Evolutionary conservation across 2,329 filamentous ascomycete species (phyloP), one percentile per base, ranked within the genome.

Genomic region (Colletotrichum australisinense): DNA sequence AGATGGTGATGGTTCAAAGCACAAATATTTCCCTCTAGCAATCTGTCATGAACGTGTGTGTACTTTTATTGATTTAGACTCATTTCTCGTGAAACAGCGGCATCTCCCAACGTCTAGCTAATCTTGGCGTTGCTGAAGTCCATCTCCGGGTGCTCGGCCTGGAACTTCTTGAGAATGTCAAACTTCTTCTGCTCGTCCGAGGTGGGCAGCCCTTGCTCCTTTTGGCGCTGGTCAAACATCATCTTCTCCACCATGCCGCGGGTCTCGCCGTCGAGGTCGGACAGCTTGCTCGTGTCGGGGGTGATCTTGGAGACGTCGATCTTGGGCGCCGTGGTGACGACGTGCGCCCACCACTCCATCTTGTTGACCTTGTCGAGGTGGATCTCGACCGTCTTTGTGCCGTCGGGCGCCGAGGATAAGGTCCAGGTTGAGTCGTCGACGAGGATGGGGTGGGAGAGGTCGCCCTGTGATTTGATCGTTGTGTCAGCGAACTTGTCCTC

Each of bases 211-310:
- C 97, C 97, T 83, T 90, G 87, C 87, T 98, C 95, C 91, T 99
- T 99, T 87, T 98, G 95, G 77, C 94, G 89, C 88, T 99, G 97
- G 86, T 99, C 97, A 80, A 90, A 99, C 97, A 99, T 99, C 97
- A 99, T 99, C 91, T 99, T 99, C 91, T 99, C 97, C 57, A 99
- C 97, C 96, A 99, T 98, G 72, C 92, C 90, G 76, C 97, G 90
- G 67, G 97, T 99, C 88, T 97, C 94, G 74, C 97, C 97, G 81
- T 98, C 96, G 77, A 99, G 87, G 83, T 99, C 97, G 70, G 93
- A 92, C 79, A 99, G 88, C 83, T 95, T 97, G 81, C 93, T 95
- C 81, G 93, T 95, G 85, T 98, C 97, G 26, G 97, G 97, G 81
- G 92, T 91, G 84, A 99, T 98, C 87, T 98, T 98, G 78, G 93